Evolutionary conservation across 768 basidiomycete species (phyloP).

Genomic region (Hygrocybe punicea): DNA sequence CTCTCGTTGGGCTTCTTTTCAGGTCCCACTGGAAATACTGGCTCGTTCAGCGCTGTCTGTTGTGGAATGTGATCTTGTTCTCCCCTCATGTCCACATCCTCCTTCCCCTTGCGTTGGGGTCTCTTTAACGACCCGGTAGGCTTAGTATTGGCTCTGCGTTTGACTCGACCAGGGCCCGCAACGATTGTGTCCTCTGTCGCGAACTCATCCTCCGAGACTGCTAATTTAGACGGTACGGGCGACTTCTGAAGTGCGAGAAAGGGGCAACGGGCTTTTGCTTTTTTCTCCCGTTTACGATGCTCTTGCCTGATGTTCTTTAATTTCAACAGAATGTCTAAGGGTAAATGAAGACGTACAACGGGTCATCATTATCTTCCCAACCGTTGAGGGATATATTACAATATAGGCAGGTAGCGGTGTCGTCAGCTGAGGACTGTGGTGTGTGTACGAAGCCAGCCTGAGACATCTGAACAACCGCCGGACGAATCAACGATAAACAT

Average conservation of each 20-base stretch:
- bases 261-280: constrained; percentile 42
- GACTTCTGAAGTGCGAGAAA: constrained; percentile 34
- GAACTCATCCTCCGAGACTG: background rate
- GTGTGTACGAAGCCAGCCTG: constrained; percentile 84
- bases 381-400: constrained; percentile 77
- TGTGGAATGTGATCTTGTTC: no score
- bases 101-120: no score
- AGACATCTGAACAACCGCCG: constrained; percentile 63
- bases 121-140: no score
- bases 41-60: no score
- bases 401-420: constrained; percentile 82
- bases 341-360: constrained; percentile 55
- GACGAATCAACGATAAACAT: background rate
- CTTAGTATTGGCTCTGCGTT: no score
- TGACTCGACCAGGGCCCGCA: background rate
- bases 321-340: background rate
- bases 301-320: background rate
- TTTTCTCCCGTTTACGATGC: constrained; percentile 32
- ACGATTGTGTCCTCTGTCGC: background rate
- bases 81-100: no score
- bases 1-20: no score
- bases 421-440: constrained; percentile 64
- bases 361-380: constrained; percentile 87
- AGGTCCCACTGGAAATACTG: no score
- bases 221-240: constrained; percentile 7